Base-by-base conservation (phyloP, 2,329 filamentous ascomycete genomes). In the Coniella lustricola region DNA sequence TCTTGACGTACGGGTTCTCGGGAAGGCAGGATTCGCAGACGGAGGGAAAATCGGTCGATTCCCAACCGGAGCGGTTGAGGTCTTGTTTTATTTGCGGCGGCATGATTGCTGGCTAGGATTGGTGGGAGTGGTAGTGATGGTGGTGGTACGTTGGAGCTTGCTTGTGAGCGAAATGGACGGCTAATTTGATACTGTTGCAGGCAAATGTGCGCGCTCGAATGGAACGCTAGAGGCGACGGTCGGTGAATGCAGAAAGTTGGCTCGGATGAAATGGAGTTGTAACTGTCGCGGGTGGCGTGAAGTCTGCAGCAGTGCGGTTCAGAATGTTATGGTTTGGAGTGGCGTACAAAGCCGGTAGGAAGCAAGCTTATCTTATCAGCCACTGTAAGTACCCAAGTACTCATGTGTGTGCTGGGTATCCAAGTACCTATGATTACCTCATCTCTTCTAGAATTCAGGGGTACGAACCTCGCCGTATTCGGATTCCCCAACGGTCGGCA, bases 1-100 rank as follows among this genome's bases (percentile, higher is more conserved):
- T 97, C 69, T 97, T 93, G 37, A 98, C 93, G 62, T 95, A 98
- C 2, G 91, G 91, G 60, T 97, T 97, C 54, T 95, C 90, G 14
- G 91, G 90, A 2, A 98, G 79, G 65, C 93, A 98, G 62, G 84
- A 90, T 69, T 98, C 93, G 73, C 82, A 93, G 31, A 93, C 85
- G 3, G 86, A 90, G 8, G 88, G 88, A 61, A 93, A 90, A 67
- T 93, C 88, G 42, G 88, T 93, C 29, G 89, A 86, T 69, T 98
- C 93, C 90, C 90, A 96, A 51, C 93, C 93, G 16, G 90, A 93
- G 46, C 93, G 82, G 70, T 97, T 96, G 40, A 96, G 77, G 64
- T 96, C 90, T 65, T 94, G 87, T 68, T 97, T 96, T 65, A 96
- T 96, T 67, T 95, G 90, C 12, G 90, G 86, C 49, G 87, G 86